Evolutionary conservation across 2,329 filamentous ascomycete genomes (phyloP).

Genomic region (Eurotiales sp.): DNA sequence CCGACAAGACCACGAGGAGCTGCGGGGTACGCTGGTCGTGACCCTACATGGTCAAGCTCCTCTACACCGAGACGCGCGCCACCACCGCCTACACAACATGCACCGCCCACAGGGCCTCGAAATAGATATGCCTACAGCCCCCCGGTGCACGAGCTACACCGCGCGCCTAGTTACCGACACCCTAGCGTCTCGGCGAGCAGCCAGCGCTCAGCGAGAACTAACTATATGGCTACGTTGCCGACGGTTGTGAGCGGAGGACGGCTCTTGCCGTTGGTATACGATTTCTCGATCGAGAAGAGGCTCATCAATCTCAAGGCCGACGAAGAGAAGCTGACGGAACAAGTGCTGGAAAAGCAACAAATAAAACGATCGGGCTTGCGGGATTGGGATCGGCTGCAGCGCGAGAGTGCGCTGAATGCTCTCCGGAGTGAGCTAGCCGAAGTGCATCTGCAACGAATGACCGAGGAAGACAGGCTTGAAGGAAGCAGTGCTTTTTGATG

Average conservation of each 20-base stretch:
- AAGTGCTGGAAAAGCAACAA: slow-evolving; percentile 43
- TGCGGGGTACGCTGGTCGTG: slow-evolving; percentile 24
- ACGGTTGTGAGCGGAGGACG: slow-evolving; percentile 43
- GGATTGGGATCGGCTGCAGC: slow-evolving; percentile 47
- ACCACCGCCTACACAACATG: slow-evolving; percentile 24
- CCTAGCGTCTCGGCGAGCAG: slow-evolving; percentile 20
- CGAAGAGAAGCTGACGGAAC: slow-evolving; percentile 41
- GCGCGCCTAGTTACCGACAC: slow-evolving; percentile 32
- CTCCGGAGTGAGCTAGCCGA: slow-evolving; percentile 48
- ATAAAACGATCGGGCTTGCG: slow-evolving; percentile 39
- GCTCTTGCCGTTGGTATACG: slow-evolving; percentile 34
- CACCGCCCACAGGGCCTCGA: slow-evolving; percentile 36
- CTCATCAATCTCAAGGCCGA: slow-evolving; percentile 44
- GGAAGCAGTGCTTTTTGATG: slow-evolving; percentile 38
- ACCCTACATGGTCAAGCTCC: slow-evolving; percentile 28
- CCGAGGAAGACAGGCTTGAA: slow-evolving; percentile 41
- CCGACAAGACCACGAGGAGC: slow-evolving; percentile 47
- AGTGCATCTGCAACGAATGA: slow-evolving; percentile 44
- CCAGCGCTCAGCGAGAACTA: slow-evolving; percentile 36
- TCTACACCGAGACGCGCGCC: slow-evolving; percentile 34
- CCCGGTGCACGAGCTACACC: slow-evolving; percentile 28
- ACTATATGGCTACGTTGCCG: slow-evolving; percentile 36
- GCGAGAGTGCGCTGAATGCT: slow-evolving; percentile 45
- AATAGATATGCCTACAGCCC: slow-evolving; percentile 26
- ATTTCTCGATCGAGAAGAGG: slow-evolving; percentile 41